Evolutionary conservation across 75 land plant species (phyloP).

Genomic region (Sequoia sempervirens): DNA sequence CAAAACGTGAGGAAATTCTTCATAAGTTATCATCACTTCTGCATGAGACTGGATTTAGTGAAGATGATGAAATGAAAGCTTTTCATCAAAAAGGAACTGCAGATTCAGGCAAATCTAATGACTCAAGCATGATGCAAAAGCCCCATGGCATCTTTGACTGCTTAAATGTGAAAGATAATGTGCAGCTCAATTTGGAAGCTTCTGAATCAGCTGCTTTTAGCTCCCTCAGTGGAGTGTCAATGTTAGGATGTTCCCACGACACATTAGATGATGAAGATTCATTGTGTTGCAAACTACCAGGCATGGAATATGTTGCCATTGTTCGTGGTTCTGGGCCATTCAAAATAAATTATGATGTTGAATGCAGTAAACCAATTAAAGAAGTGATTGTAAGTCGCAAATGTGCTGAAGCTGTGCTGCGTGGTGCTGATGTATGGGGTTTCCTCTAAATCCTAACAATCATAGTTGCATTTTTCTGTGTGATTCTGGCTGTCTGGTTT

Average conservation of each 20-base stretch:
- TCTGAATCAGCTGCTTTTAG: neutral
- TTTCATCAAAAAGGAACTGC: neutral
- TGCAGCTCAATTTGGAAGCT: neutral
- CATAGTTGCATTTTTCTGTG: neutral
- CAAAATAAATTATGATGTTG: constrained; percentile 46
- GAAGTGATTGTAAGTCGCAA: constrained; percentile 95
- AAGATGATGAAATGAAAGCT: neutral
- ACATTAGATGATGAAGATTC: constrained; percentile 1
- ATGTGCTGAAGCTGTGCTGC: constrained; percentile 97
- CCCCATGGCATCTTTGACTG: neutral
- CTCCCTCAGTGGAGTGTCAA: neutral
- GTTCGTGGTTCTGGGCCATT: constrained; percentile 86
- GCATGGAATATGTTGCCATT: constrained; percentile 71
- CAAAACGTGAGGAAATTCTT: constrained; percentile 54
- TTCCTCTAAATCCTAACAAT: constrained; percentile 7
- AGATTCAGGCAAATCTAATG: constrained; percentile 4
- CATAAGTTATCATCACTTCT: constrained; percentile 42
- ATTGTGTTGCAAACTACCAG: constrained; percentile 56
- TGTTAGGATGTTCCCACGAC: neutral
- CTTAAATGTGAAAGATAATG: neutral
- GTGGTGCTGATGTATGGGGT: constrained; percentile 85
- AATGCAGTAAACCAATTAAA: constrained; percentile 34
- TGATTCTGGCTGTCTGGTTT: neutral
- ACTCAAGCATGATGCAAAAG: neutral
- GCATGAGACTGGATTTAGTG: constrained; percentile 4